Evolutionary conservation across 1,284 basidiomycete species (phyloP).

Genomic region (Ustilago esculenta): DNA sequence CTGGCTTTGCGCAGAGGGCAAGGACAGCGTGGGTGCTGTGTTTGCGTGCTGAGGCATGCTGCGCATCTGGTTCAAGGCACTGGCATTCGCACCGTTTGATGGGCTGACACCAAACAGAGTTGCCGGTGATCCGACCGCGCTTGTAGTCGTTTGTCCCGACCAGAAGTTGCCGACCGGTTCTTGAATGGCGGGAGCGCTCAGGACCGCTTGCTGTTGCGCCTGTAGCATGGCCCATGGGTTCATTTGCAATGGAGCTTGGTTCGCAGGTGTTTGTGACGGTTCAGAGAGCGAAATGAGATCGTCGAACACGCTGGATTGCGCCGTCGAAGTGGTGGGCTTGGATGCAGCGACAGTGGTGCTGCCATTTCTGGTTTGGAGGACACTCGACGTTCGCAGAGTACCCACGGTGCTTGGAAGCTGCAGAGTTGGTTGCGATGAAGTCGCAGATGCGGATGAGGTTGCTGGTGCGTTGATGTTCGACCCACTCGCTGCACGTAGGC

Average conservation of each 20-base stretch:
- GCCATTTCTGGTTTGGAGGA: slow-evolving; percentile 20
- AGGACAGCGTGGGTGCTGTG: slow-evolving; percentile 9
- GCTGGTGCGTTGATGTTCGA: slow-evolving; percentile 1
- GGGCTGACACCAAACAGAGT: slow-evolving; percentile 17
- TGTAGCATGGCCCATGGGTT: slow-evolving; percentile 46
- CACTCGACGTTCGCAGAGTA: slow-evolving; percentile 34
- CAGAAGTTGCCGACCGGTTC: slow-evolving; percentile 39
- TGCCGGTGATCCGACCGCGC: slow-evolving; percentile 5
- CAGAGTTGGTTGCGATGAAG: slow-evolving; percentile 11
- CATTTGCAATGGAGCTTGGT: slow-evolving; percentile 48
- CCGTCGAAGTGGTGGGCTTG: slow-evolving; percentile 12
- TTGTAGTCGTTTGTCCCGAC: slow-evolving; percentile 5
- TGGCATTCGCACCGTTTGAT: slow-evolving; percentile 15
- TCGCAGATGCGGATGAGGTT: background rate
- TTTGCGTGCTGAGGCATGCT: slow-evolving; percentile 28
- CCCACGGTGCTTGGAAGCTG: slow-evolving; percentile 16
- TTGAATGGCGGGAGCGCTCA: slow-evolving; percentile 41
- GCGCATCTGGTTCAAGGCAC: slow-evolving; percentile 9
- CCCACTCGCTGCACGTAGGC: slow-evolving; percentile 10
- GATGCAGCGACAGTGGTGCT: slow-evolving; percentile 1
- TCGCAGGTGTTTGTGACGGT: slow-evolving; percentile 12
- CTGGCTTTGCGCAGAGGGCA: slow-evolving; percentile 4
- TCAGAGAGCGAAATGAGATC: slow-evolving; percentile 44
- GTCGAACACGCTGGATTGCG: slow-evolving; percentile 50
- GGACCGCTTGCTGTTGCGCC: slow-evolving; percentile 39